Percentiles rank a stretch among this genome's conserved stretches.
These are phyloP conservation scores for Diaporthe humulicola DNA, from an alignment of 2,329 filamentous ascomycete genomes.

Conservation along the genomic window DNA sequence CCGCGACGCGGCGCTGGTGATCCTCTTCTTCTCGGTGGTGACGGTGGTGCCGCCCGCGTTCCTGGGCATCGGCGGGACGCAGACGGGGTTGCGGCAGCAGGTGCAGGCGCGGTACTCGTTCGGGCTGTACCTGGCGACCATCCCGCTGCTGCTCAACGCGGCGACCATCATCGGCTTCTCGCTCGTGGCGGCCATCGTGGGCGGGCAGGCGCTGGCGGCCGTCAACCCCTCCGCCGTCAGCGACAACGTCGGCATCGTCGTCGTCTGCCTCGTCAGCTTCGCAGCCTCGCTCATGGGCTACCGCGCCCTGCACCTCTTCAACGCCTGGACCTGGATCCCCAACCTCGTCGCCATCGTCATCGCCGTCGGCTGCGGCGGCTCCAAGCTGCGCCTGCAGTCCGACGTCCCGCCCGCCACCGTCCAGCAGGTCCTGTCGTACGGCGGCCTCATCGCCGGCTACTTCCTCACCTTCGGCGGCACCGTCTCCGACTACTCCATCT, in stretches of 20 bases:
- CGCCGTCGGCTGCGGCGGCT: constrained; percentile 66
- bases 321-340: constrained; percentile 70
- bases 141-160: constrained; percentile 67
- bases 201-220: constrained; percentile 65
- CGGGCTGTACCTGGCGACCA: constrained; percentile 64
- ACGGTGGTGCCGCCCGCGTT: constrained; percentile 68
- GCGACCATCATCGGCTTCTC: constrained; percentile 71
- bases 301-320: constrained; percentile 65
- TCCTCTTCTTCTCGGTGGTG: constrained; percentile 69
- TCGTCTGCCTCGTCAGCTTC: constrained; percentile 66
- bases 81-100: constrained; percentile 71
- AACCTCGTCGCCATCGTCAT: constrained; percentile 65
- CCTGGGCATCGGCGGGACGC: constrained; percentile 66
- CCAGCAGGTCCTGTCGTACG: constrained; percentile 58
- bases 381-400: constrained; percentile 61
- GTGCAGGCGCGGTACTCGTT: constrained; percentile 73
- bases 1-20: constrained; percentile 68
- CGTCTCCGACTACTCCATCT: constrained; percentile 70
- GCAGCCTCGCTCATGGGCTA: constrained; percentile 69
- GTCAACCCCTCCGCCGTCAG: constrained; percentile 60
- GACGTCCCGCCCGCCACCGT: constrained; percentile 53
- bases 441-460: constrained; percentile 63
- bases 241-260: constrained; percentile 68
- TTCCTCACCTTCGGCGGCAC: constrained; percentile 66
- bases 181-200: constrained; percentile 68